A percentile compares a stretch with the other conserved stretches of the same genome.
These are phyloP conservation scores for Lignosus rhinocerotis DNA, from an alignment of 1,284 basidiomycete genomes.

Conservation along the genomic window DNA sequence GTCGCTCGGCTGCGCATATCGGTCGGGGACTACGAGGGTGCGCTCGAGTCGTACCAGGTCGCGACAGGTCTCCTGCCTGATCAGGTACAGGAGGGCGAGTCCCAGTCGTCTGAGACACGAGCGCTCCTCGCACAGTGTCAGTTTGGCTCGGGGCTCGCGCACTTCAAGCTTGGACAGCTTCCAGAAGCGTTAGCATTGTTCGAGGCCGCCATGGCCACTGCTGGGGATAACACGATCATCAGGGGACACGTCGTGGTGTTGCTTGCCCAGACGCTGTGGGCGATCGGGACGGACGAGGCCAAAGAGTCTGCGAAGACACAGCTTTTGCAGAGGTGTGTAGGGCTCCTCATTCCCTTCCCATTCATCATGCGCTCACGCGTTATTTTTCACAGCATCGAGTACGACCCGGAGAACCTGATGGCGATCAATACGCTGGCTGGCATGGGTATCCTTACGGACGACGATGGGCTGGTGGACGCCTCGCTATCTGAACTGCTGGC, in stretches of 20 bases:
- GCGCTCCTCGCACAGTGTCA: slow-evolving; percentile 64
- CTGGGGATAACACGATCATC: slow-evolving; percentile 47
- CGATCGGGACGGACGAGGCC: slow-evolving; percentile 72
- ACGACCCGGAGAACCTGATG: slow-evolving; percentile 71
- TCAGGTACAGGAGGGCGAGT: slow-evolving; percentile 35
- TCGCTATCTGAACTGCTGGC: slow-evolving; percentile 80
- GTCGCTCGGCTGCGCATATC: slow-evolving; percentile 79
- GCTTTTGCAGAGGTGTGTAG: slow-evolving; percentile 75
- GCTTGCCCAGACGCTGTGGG: slow-evolving; percentile 82
- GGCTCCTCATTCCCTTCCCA: not conserved
- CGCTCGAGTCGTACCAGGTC: slow-evolving; percentile 73
- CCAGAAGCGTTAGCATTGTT: slow-evolving; percentile 65
- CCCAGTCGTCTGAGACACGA: slow-evolving; percentile 26
- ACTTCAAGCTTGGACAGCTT: slow-evolving; percentile 66
- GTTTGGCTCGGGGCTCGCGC: slow-evolving; percentile 71
- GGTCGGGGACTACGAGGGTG: slow-evolving; percentile 55
- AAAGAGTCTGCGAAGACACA: slow-evolving; percentile 79
- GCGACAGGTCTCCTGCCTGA: slow-evolving; percentile 71
- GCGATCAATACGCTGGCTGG: slow-evolving; percentile 85
- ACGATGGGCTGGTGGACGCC: slow-evolving; percentile 83
- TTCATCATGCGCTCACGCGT: not conserved
- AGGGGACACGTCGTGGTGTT: slow-evolving; percentile 75
- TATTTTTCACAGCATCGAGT: slow-evolving; percentile 49
- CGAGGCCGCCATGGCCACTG: slow-evolving; percentile 63
- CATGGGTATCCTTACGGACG: slow-evolving; percentile 81